Percentiles rank a stretch among this genome's conserved stretches.
Conservation (phyloP, 768 basidiomycete species). For the Hygrophoropsis aurantiaca region DNA sequence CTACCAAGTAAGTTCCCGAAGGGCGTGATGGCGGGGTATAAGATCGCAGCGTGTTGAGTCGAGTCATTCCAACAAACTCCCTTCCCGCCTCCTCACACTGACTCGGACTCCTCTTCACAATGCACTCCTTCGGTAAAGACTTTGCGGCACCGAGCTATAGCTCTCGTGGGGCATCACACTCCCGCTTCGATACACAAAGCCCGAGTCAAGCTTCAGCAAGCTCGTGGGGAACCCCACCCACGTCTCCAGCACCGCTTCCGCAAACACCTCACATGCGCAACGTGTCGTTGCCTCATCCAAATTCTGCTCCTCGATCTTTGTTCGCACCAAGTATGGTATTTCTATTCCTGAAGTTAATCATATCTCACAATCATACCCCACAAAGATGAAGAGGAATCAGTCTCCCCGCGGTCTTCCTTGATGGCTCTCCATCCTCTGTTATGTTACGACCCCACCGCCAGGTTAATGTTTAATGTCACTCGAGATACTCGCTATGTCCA, state of each 20-base stretch:
- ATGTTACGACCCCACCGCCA: constrained; percentile 15
- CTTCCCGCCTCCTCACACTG: constrained; percentile 7
- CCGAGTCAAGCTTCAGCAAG: constrained; percentile 1
- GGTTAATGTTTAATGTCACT: constrained; percentile 24
- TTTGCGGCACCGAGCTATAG: constrained; percentile 17
- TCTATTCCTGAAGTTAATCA: background rate
- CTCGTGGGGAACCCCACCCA: constrained; percentile 9
- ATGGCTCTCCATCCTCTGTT: constrained; percentile 25
- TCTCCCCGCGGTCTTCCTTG: constrained; percentile 11
- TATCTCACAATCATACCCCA: constrained; percentile 4
- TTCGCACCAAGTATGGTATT: constrained; percentile 15
- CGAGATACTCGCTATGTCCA: constrained; percentile 23
- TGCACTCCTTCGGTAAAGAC: background rate
- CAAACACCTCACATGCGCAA: constrained; percentile 23
- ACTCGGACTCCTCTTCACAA: constrained; percentile 7
- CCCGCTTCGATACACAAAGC: background rate
- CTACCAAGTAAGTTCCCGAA: constrained; percentile 20
- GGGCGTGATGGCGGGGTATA: constrained; percentile 23
- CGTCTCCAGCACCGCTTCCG: constrained; percentile 20
- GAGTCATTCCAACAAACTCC: constrained; percentile 15
- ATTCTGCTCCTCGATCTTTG: constrained; percentile 20
- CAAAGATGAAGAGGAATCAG: constrained; percentile 9
- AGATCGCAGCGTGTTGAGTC: constrained; percentile 12
- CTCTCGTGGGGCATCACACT: constrained; percentile 5
- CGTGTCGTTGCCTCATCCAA: constrained; percentile 31